A percentile compares a stretch with the other conserved stretches of the same genome.
Evolutionary conservation across 495 filamentous ascomycete genomes (phyloP).

Genomic region (Daldinia vernicosa): DNA sequence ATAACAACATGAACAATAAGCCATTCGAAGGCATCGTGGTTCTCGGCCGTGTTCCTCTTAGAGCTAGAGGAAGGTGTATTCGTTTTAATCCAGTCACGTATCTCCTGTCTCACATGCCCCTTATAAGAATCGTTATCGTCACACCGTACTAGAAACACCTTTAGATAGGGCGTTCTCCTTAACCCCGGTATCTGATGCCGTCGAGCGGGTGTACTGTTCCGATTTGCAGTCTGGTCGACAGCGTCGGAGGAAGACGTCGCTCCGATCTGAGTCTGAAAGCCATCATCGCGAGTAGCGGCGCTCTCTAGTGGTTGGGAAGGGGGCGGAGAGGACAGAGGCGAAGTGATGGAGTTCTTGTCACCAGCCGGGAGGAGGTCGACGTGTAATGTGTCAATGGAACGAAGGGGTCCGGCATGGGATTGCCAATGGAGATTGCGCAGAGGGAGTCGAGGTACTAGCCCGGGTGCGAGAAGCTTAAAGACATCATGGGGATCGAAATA

Average conservation of each 20-base stretch:
- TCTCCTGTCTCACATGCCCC: constrained; percentile 72
- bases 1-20: constrained; percentile 90
- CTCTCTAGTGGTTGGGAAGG: constrained; percentile 54
- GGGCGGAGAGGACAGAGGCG: constrained; percentile 51
- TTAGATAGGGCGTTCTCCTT: constrained; percentile 92
- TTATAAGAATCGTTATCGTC: constrained; percentile 97
- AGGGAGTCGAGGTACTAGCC: constrained; percentile 80
- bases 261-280: constrained; percentile 57
- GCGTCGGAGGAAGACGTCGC: constrained; percentile 47
- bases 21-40: constrained; percentile 98
- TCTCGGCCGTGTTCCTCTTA: constrained; percentile 65
- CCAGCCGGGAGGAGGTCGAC: constrained; percentile 78
- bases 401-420: constrained; percentile 85
- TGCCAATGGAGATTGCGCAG: constrained; percentile 97
- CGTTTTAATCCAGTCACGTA: constrained; percentile 90
- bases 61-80: constrained; percentile 64
- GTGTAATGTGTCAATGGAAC: constrained; percentile 91
- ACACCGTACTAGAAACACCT: constrained; percentile 86
- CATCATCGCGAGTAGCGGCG: constrained; percentile 56
- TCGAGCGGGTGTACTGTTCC: constrained; percentile 52
- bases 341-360: constrained; percentile 48
- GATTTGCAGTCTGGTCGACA: constrained; percentile 41
- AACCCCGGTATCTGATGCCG: constrained; percentile 96
- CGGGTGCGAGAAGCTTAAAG: constrained; percentile 79
- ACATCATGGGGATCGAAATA: constrained; percentile 92